phyloP scores from a whole-genome alignment of 1,284 basidiomycete species.

The Pseudozyma pruni region DNA sequence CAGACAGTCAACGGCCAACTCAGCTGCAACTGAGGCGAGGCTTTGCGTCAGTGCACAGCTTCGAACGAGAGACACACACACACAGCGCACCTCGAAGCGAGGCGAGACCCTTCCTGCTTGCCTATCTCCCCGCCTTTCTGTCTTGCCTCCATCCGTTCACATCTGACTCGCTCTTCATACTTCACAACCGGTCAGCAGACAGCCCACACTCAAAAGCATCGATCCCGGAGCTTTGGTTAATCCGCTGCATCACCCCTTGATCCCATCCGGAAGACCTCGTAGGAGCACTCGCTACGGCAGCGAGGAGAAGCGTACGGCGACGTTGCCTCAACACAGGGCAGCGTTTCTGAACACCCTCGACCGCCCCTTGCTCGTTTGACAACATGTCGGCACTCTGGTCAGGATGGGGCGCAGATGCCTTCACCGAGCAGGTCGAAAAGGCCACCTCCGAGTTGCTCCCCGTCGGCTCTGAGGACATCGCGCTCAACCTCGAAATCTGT shows the following conservation, averaged over 20 bases:
- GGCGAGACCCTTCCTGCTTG: constrained; percentile 19
- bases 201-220: too few species aligned
- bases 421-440: constrained; percentile 74
- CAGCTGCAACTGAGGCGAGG: constrained; percentile 6
- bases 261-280: too few species aligned
- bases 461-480: constrained; percentile 81
- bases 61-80: constrained; percentile 11
- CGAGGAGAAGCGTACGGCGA: too few species aligned
- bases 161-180: background rate
- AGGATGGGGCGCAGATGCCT: constrained; percentile 59
- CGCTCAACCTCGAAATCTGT: constrained; percentile 92
- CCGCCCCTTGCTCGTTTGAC: background rate
- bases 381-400: constrained; percentile 56
- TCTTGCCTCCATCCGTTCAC: background rate
- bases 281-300: too few species aligned
- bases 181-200: too few species aligned
- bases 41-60: constrained; percentile 12
- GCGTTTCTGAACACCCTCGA: too few species aligned
- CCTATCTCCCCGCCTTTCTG: background rate
- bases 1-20: constrained; percentile 2
- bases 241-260: too few species aligned
- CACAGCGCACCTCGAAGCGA: constrained; percentile 7
- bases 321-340: too few species aligned
- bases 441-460: constrained; percentile 89
- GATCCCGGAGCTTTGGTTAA: too few species aligned